A percentile compares a stretch with the other conserved stretches of the same genome.
These are phyloP conservation scores for Mycena galericulata DNA, from an alignment of 768 basidiomycete genomes.

Conservation along the genomic window DNA sequence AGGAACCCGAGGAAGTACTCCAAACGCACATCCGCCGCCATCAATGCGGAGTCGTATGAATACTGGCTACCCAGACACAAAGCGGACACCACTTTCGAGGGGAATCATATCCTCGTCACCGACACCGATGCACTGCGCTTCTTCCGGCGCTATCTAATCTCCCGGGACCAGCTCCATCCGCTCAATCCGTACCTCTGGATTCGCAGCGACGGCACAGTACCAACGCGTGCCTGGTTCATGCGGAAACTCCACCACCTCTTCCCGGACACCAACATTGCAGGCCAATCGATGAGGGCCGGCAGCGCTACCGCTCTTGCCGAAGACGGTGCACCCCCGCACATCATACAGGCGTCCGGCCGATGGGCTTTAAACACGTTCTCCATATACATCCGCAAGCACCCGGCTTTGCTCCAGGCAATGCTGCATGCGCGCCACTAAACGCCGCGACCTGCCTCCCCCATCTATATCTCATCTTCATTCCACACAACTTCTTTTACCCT, in stretches of 20 bases:
- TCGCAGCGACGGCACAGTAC: conserved; percentile 33
- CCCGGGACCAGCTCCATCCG: conserved; percentile 31
- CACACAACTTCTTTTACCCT: neutral
- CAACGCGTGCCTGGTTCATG: conserved; percentile 45
- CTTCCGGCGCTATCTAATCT: conserved; percentile 31
- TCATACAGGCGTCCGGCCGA: conserved; percentile 47
- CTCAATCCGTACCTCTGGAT: conserved; percentile 43
- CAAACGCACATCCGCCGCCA: conserved; percentile 19
- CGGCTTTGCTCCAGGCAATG: conserved; percentile 37
- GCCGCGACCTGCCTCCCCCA: neutral
- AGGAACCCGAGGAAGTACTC: conserved; percentile 33
- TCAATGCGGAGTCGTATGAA: neutral
- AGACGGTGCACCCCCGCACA: conserved; percentile 38
- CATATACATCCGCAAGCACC: conserved; percentile 51
- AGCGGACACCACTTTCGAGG: conserved; percentile 28
- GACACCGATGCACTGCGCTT: neutral
- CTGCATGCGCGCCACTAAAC: neutral
- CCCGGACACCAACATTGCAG: conserved; percentile 33
- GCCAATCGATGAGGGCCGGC: conserved; percentile 49
- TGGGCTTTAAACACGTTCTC: conserved; percentile 49
- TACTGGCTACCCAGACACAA: conserved; percentile 45
- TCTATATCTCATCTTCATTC: conserved; percentile 5
- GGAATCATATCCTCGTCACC: neutral
- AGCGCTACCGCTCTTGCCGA: conserved; percentile 49
- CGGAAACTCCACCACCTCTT: conserved; percentile 33